Evolutionary conservation across 495 filamentous ascomycete genomes (phyloP).

Genomic region (Lepidopterella palustris): DNA sequence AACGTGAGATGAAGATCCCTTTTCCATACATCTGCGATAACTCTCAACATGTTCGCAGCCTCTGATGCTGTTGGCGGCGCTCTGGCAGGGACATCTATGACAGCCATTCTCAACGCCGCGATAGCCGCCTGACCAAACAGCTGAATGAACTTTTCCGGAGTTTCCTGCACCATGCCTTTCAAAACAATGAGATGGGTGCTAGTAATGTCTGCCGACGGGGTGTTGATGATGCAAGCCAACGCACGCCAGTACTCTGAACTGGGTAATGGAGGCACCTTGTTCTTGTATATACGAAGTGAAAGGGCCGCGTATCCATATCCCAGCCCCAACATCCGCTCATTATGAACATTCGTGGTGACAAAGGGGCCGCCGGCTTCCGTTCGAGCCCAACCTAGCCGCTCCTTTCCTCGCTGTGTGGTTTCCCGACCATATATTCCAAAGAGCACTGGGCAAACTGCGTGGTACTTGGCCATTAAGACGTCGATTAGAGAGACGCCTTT

Average conservation of each 20-base stretch:
- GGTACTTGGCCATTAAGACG: constrained; percentile 81
- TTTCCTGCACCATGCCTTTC: constrained; percentile 65
- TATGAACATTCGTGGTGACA: constrained; percentile 60
- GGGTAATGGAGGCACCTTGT: constrained; percentile 67
- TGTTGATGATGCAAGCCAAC: constrained; percentile 65
- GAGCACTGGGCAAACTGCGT: constrained; percentile 72
- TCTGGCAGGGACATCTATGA: constrained; percentile 61
- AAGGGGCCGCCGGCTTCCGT: constrained; percentile 49
- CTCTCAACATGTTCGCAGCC: background rate
- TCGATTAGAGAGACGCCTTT: constrained; percentile 70
- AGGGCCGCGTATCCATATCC: constrained; percentile 78
- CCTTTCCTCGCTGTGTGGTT: constrained; percentile 60
- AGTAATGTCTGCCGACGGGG: constrained; percentile 57
- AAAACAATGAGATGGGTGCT: constrained; percentile 75
- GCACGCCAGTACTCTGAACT: constrained; percentile 73
- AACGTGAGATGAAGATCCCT: background rate
- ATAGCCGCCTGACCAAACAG: constrained; percentile 70
- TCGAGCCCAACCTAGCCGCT: constrained; percentile 67
- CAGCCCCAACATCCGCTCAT: constrained; percentile 76
- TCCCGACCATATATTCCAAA: constrained; percentile 78
- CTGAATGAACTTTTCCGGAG: constrained; percentile 61
- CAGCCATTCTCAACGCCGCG: constrained; percentile 54
- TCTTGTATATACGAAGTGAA: constrained; percentile 71
- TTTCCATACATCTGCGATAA: background rate
- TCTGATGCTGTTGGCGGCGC: constrained; percentile 28